Evolutionary conservation across 768 basidiomycete species (phyloP).

Genomic region (Atractiella rhizophila): DNA sequence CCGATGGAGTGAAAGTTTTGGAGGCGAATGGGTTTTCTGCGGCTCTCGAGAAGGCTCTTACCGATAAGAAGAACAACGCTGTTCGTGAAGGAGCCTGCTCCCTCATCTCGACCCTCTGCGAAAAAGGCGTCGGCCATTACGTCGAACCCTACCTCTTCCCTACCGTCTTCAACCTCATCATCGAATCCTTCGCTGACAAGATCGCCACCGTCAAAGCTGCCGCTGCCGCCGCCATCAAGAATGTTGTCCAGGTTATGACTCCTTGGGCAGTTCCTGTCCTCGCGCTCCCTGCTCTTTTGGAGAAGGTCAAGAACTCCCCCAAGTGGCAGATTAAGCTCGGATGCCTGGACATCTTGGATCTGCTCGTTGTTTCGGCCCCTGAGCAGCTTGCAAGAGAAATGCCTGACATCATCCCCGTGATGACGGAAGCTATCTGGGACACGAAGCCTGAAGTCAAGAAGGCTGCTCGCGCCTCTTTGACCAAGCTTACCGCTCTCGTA

Average conservation of each 20-base stretch:
- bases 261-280: constrained; percentile 47
- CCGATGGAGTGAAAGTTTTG: no score
- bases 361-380: constrained; percentile 17
- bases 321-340: constrained; percentile 92
- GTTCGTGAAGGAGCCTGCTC: constrained; percentile 68
- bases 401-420: constrained; percentile 55
- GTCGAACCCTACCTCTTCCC: constrained; percentile 50
- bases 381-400: constrained; percentile 23
- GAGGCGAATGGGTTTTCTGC: no score
- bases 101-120: constrained; percentile 42
- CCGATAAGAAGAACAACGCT: constrained; percentile 72
- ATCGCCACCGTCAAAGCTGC: constrained; percentile 68
- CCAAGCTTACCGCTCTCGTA: constrained; percentile 61
- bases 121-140: constrained; percentile 34
- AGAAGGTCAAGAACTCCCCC: constrained; percentile 34
- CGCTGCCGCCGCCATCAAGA: constrained; percentile 50
- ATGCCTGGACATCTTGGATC: constrained; percentile 49
- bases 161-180: constrained; percentile 35
- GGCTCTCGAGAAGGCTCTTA: constrained; percentile 20
- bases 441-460: constrained; percentile 53
- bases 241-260: constrained; percentile 58
- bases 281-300: constrained; percentile 39
- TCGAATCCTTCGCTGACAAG: constrained; percentile 84
- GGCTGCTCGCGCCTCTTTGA: constrained; percentile 41
- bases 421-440: constrained; percentile 95